Conservation (phyloP, 2,329 filamentous ascomycete species). For the Pyrenophora tritici-repentis region DNA sequence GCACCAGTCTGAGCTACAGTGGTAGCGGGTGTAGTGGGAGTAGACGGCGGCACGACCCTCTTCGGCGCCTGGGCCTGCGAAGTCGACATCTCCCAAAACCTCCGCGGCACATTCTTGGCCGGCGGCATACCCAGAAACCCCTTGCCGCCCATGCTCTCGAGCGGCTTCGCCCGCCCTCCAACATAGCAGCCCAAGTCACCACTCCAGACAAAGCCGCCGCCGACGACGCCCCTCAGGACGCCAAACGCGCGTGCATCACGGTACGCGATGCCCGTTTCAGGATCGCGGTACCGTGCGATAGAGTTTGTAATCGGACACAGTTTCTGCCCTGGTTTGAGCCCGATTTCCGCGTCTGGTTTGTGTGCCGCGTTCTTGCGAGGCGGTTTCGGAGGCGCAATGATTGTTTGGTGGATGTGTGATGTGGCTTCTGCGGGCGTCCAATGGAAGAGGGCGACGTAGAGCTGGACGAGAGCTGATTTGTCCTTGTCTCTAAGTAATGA, state of each 20-base stretch:
- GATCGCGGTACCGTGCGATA: conserved; percentile 82
- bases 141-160: conserved; percentile 35
- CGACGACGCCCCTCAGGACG: conserved; percentile 75
- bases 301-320: conserved; percentile 81
- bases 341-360: conserved; percentile 21
- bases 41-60: conserved; percentile 9
- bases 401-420: conserved; percentile 43
- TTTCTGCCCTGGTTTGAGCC: conserved; percentile 39
- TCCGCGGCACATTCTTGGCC: conserved; percentile 76
- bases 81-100: conserved; percentile 60
- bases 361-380: conserved; percentile 37
- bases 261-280: conserved; percentile 81
- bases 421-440: conserved; percentile 40
- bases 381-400: conserved; percentile 51
- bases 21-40: neutral
- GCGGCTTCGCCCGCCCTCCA: conserved; percentile 57
- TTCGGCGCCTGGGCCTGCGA: conserved; percentile 3
- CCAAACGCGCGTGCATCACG: conserved; percentile 78
- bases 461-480: conserved; percentile 59
- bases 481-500: conserved; percentile 42
- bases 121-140: conserved; percentile 57
- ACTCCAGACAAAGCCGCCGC: conserved; percentile 82
- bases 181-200: conserved; percentile 81
- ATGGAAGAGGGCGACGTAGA: conserved; percentile 52
- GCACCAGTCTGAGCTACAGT: neutral